Evolutionary conservation across 371 early-diverging fungal species (phyloP).

Genomic region (Nosema bombycis): DNA sequence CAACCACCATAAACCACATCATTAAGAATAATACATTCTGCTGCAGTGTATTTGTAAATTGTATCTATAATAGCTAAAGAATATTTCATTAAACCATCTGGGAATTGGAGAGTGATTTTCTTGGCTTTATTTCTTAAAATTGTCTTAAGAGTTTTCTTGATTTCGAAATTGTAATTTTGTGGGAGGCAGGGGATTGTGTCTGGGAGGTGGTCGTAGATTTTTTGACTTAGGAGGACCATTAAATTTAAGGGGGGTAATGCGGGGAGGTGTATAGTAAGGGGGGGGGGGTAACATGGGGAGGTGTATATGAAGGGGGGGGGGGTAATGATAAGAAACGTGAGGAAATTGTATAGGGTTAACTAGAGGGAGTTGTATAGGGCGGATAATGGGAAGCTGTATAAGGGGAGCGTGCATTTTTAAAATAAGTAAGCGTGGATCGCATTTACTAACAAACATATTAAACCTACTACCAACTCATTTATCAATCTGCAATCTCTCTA

Average conservation of each 20-base stretch:
- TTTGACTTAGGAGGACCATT: constrained; percentile 27
- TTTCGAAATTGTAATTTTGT: constrained; percentile 95
- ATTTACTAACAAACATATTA: no score
- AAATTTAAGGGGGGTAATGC: not conserved
- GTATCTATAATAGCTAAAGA: constrained; percentile 82
- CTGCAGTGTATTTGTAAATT: constrained; percentile 68
- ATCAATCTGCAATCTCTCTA: no score
- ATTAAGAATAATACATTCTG: constrained; percentile 84
- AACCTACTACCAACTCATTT: no score
- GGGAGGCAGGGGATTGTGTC: constrained; percentile 68
- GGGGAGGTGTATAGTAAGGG: no score
- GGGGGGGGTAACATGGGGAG: no score
- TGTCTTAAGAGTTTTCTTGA: constrained; percentile 87
- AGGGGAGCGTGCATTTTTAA: no score
- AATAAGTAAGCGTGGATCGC: no score
- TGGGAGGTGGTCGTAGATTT: constrained; percentile 9
- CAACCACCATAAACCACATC: constrained; percentile 99
- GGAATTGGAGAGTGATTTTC: constrained; percentile 90
- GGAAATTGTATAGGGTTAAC: no score
- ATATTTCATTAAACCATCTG: constrained; percentile 94
- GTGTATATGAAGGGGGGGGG: no score
- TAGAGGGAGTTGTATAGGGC: no score
- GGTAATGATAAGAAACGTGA: no score
- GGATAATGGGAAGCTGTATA: no score
- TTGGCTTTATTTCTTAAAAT: constrained; percentile 72